Conservation (phyloP, 169 alveolate genomes). For the Eimeria acervulina region DNA sequence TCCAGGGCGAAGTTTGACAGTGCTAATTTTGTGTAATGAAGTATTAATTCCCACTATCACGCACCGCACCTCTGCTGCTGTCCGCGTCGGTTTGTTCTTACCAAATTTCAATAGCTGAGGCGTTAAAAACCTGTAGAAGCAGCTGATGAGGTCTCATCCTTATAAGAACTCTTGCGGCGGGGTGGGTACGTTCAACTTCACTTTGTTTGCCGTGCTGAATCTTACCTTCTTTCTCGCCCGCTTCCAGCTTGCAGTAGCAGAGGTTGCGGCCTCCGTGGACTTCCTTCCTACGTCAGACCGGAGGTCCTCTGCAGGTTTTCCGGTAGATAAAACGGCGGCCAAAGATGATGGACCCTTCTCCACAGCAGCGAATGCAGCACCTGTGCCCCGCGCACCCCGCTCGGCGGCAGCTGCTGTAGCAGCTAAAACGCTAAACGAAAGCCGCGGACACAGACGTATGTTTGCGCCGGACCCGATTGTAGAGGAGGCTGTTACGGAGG, state of each 20-base stretch:
- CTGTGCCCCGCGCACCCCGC: background rate
- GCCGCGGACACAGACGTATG: constrained; percentile 49
- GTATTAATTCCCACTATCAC: background rate
- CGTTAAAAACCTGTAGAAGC: background rate
- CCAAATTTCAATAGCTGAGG: background rate
- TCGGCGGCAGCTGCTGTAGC: background rate
- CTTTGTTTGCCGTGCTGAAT: background rate
- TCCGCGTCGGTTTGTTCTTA: background rate
- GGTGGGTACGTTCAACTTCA: background rate
- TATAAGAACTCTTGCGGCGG: background rate
- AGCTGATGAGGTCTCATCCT: constrained; percentile 30
- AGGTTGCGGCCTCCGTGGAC: constrained; percentile 1
- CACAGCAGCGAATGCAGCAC: background rate
- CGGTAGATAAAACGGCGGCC: background rate
- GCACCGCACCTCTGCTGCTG: background rate
- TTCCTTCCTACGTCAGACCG: background rate
- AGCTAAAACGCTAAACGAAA: background rate
- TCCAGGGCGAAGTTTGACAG: background rate
- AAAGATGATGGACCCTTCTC: background rate
- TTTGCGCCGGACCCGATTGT: constrained; percentile 41
- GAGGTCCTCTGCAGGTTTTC: background rate
- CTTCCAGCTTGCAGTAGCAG: background rate
- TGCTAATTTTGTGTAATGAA: background rate
- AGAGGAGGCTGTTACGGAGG: background rate
- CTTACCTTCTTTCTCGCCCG: background rate